phyloP scores from a whole-genome alignment of 2,329 filamentous ascomycete species.

The Fusarium algeriense region DNA sequence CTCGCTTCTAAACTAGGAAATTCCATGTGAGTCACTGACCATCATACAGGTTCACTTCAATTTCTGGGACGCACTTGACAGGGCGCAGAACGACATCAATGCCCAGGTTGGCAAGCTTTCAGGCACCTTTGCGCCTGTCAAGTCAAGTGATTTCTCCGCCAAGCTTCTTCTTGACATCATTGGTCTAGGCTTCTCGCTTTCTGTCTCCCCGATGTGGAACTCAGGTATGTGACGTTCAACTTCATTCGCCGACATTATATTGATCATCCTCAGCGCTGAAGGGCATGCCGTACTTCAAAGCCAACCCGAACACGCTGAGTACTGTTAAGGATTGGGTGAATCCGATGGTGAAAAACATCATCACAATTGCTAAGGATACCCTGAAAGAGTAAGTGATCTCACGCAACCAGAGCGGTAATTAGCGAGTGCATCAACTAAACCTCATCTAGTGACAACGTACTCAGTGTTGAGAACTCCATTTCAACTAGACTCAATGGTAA shows the following conservation, averaged over 20 bases:
- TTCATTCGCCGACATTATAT: accelerated
- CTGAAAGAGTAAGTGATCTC: neutral
- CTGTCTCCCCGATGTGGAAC: neutral
- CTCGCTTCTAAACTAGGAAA: accelerated
- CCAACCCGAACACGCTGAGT: neutral
- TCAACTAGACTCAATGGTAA: neutral
- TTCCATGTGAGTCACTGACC: too few relatives aligned
- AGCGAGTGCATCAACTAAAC: neutral
- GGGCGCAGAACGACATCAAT: neutral
- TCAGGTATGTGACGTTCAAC: neutral
- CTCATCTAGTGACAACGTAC: neutral
- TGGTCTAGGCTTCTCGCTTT: neutral
- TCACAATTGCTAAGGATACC: neutral
- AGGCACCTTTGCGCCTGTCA: neutral
- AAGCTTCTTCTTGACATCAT: neutral
- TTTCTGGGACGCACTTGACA: neutral
- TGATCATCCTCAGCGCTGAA: neutral
- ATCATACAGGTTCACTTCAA: neutral
- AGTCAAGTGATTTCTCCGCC: neutral
- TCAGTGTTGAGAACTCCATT: neutral
- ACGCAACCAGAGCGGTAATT: accelerated
- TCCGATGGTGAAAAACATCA: neutral
- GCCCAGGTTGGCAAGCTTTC: neutral
- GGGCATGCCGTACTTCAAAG: neutral
- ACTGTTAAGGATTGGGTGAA: neutral